Percentiles rank a stretch among this genome's conserved stretches.
These are phyloP conservation scores for Backusella sp. DNA, from an alignment of 192 early-diverging fungal species.

Conservation along the genomic window DNA sequence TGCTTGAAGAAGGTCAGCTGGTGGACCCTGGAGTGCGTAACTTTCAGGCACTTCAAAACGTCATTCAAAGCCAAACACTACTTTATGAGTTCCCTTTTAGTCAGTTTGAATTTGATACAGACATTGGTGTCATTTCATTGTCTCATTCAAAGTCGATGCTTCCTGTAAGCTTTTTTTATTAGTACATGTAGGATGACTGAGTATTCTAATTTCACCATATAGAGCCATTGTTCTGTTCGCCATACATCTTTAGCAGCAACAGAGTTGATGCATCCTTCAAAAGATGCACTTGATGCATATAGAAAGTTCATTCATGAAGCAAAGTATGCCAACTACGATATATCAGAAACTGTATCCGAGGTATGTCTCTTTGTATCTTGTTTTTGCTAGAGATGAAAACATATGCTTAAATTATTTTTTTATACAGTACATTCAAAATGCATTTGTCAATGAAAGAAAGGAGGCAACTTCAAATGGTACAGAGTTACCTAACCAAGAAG, in stretches of 20 bases:
- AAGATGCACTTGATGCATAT: slow-evolving; percentile 37
- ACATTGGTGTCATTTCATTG: slow-evolving; percentile 60
- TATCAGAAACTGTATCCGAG: slow-evolving; percentile 63
- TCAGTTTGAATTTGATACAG: slow-evolving; percentile 66
- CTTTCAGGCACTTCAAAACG: slow-evolving; percentile 60
- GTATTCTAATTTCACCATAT: neutral
- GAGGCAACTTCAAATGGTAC: slow-evolving; percentile 13
- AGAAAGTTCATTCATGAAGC: slow-evolving; percentile 59
- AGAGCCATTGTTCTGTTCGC: slow-evolving; percentile 29
- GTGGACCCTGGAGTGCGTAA: slow-evolving; percentile 68
- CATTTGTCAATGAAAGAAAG: slow-evolving; percentile 40
- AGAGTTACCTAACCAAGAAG: slow-evolving; percentile 35
- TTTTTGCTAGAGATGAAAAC: neutral
- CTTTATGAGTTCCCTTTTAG: slow-evolving; percentile 71
- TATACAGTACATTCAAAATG: slow-evolving; percentile 39
- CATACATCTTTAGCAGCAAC: slow-evolving; percentile 34
- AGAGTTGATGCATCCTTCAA: slow-evolving; percentile 48
- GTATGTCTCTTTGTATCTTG: slow-evolving; percentile 4
- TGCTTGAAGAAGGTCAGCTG: slow-evolving; percentile 66
- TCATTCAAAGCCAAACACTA: slow-evolving; percentile 61
- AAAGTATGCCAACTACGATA: slow-evolving; percentile 51
- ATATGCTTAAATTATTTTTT: neutral
- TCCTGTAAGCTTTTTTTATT: slow-evolving; percentile 42
- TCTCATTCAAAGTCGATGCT: slow-evolving; percentile 70
- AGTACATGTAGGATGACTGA: neutral